These are phyloP conservation scores for Trichoderma harzianum DNA, from an alignment of 2,329 filamentous ascomycete genomes.

Conservation along the genomic window DNA sequence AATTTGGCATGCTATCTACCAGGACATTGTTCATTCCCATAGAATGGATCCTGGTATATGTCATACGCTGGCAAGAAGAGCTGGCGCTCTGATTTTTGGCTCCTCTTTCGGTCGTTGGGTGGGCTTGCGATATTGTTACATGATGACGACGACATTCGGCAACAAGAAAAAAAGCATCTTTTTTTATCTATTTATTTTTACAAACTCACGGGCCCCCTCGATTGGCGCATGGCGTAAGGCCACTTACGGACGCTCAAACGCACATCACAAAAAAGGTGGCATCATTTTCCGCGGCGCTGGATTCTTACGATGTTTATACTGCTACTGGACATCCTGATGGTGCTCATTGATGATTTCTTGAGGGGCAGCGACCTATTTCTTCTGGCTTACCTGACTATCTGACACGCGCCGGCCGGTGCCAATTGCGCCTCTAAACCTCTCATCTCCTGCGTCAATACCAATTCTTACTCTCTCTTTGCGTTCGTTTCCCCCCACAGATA, in stretches of 20 bases:
- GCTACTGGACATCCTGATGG: not conserved
- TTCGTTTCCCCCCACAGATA: conserved; percentile 11
- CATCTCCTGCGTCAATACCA: conserved; percentile 7
- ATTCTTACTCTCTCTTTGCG: conserved; percentile 12
- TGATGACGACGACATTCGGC: conserved; percentile 32
- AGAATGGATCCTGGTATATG: not conserved
- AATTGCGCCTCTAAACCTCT: not conserved
- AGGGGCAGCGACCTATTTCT: not conserved
- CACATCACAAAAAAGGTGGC: conserved; percentile 31
- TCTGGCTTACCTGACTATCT: not conserved
- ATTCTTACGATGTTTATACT: conserved; percentile 24
- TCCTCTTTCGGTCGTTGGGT: not conserved
- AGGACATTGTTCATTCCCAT: not conserved
- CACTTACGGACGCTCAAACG: conserved; percentile 31
- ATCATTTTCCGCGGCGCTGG: conserved; percentile 38
- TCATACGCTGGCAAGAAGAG: not conserved
- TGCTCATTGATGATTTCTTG: conserved; percentile 1
- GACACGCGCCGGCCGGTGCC: not conserved
- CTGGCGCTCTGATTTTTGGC: not conserved
- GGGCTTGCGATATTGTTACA: conserved; percentile 30
- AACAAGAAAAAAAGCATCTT: conserved; percentile 25
- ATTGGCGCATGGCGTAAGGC: conserved; percentile 40
- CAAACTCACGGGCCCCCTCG: conserved; percentile 32
- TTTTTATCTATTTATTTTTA: conserved; percentile 5
- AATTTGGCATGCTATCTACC: not conserved